Evolutionary conservation across 2,329 filamentous ascomycete genomes (phyloP).

Genomic region (Zasmidium citrigriseum): DNA sequence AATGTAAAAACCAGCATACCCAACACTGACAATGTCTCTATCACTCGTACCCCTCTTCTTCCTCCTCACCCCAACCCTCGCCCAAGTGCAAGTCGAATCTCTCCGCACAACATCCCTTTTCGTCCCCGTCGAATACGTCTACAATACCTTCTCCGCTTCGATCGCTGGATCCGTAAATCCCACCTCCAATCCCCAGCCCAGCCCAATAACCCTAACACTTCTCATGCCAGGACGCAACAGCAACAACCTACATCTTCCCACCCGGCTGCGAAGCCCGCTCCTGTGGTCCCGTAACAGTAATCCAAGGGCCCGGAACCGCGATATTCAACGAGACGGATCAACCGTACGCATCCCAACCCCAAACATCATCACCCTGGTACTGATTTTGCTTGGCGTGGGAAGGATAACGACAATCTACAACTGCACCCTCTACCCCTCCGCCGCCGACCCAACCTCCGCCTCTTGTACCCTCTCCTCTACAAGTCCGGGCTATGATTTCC

Average conservation of each 20-base stretch:
- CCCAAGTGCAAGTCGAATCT: no score
- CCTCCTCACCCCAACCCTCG: no score
- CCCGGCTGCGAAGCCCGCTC: conserved; percentile 4
- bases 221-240: not conserved
- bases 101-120: conserved; percentile 5
- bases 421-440: not conserved
- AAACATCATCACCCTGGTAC: not conserved
- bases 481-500: not conserved
- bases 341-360: not conserved
- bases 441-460: conserved; percentile 4
- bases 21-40: no score
- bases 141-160: conserved; percentile 6
- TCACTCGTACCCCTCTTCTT: no score
- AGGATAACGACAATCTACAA: conserved; percentile 7
- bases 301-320: conserved; percentile 7
- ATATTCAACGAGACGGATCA: not conserved
- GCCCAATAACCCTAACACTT: not conserved
- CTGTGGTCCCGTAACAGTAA: conserved; percentile 7
- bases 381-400: no score
- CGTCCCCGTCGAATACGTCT: conserved; percentile 6
- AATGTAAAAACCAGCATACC: no score
- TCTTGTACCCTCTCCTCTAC: conserved; percentile 3
- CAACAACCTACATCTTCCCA: conserved; percentile 8
- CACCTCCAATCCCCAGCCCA: not conserved
- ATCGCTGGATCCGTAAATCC: conserved; percentile 7